Conservation (phyloP, 352 stramenopile species). For the Pythium insidiosum region DNA sequence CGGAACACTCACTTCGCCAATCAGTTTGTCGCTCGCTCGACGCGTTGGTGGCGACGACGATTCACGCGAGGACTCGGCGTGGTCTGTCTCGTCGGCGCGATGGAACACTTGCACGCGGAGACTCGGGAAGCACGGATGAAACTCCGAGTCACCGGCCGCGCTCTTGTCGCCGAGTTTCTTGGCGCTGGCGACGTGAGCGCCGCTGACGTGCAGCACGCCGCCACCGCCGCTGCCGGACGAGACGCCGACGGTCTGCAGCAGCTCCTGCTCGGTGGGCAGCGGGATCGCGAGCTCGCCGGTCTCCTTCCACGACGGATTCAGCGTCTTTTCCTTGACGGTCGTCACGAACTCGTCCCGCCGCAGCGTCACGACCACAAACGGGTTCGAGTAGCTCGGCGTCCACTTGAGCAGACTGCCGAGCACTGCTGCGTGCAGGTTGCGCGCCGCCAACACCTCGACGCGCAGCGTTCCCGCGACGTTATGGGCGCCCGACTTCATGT, state of each 20-base stretch:
- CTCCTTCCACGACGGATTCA: conserved; percentile 68
- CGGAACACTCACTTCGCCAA: conserved; percentile 46
- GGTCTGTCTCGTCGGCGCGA: conserved; percentile 19
- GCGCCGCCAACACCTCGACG: conserved; percentile 48
- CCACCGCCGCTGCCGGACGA: conserved; percentile 3
- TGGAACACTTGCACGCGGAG: conserved; percentile 59
- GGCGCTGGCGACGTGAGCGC: too few relatives aligned
- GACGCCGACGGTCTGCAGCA: conserved; percentile 30
- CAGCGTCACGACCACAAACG: conserved; percentile 52
- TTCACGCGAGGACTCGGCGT: conserved; percentile 1
- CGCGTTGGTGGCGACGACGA: conserved; percentile 5
- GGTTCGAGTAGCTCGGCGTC: conserved; percentile 60
- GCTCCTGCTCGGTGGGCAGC: conserved; percentile 45
- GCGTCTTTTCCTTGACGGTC: conserved; percentile 30
- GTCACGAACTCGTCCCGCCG: conserved; percentile 45
- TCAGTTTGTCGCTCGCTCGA: conserved; percentile 35
- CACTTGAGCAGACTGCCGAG: conserved; percentile 59
- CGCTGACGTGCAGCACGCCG: not conserved
- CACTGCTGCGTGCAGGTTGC: conserved; percentile 49
- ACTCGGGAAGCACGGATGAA: conserved; percentile 46
- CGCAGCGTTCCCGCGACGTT: conserved; percentile 33
- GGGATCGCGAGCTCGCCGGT: conserved; percentile 37
- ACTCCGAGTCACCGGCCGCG: conserved; percentile 20
- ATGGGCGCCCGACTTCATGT: too few relatives aligned
- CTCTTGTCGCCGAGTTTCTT: conserved; percentile 11